Evolutionary conservation across 768 basidiomycete genomes (phyloP), one percentile per base, ranked within the genome.

Genomic region (Nidula microcarpa): DNA sequence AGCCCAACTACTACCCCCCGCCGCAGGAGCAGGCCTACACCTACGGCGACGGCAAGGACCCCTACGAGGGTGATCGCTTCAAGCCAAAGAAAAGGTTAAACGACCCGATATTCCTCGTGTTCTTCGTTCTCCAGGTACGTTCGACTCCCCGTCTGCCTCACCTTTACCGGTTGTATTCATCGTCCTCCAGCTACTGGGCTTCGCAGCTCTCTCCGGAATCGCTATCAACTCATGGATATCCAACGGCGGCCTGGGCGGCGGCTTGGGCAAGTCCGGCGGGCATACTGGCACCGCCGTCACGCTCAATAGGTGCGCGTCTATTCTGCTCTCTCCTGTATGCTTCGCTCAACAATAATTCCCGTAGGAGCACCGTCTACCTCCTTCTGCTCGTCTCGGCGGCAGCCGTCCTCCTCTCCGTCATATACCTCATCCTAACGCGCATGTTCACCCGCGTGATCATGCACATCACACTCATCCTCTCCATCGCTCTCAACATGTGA

Each of bases 321-420:
- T 17, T 23, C 4, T 23, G 23, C 23, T 10, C 33, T 41, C 34
- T 49, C 36, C 10, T 4, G 6, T 5, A 41, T 11, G 3, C 10
- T 5, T 10, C 18, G n/a, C 37, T 30, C 35, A n/a, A 18, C 44
- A 43, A 44, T 30, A 47, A 32, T 39, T 37, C 43, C 50, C 49
- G 56, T 50, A 88, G 88, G 65, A 84, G 85, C 59, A 86, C 90
- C 0, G 84, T 84, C 2, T 89, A 86, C 61, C 80, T 93, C n/a
- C 72, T 92, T 7, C 76, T 92, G 32, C 72, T 93, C 43, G 82
- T 90, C 43, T 82, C 86, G 2, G 90, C 78, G 6, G 79, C 82
- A 14, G 88, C 81, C 1, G 67, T 92, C 8, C 55, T 89, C 9
- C 71, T 93, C 13, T 88, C 91, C 6, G 68, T 77, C 2, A 41